Evolutionary conservation across 1,139 yeast genomes (phyloP), one percentile per base, ranked within the genome.

Genomic region (Magnusiomyces tetraspermus): DNA sequence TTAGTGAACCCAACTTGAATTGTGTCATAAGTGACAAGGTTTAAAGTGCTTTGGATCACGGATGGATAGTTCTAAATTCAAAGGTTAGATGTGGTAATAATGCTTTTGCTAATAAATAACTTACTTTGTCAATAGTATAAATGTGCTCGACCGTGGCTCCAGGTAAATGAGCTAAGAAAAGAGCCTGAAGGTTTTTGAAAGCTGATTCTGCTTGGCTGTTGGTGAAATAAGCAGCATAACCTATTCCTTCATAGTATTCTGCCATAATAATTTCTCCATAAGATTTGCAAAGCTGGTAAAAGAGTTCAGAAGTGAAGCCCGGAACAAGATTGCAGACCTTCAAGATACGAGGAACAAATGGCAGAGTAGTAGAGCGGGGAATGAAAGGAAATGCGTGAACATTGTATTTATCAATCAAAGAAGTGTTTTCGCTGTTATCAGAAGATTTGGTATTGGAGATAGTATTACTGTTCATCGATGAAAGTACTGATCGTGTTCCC

Each of bases 311-410:
- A 24, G 28, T 22, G 22, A 47, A 40, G 15, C 26, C 15, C 10
- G 37, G 22, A 1, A 47, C 44, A 15, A 51, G 48, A 19, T 49
- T 42, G 13, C 37, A 24, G n/a, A 54, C 17, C 11, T 36, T 36
- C 21, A 51, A 31, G 24, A 51, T 47, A 15, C 54, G 50, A 11
- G 54, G 43, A 23, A 8, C 43, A 15, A 23, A 19, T 21, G 42
- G 13, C 2, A 31, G 28, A 11, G 30, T 2, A 13, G 4, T 30
- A 23, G 40, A 8, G 19, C 19, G 19, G 17, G 51, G 51, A 15
- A 43, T 22, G 38, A 50, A 53, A 30, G 51, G 51, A 19, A 42
- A 43, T 11, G 53, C 55, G 31, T 47, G 49, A 11, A 52, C 55
- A 42, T 49, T 46, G 33, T 46, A 28, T 11, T 51, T 47, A 6